A percentile compares a stretch with the other conserved stretches of the same genome.
Evolutionary conservation across 2,329 filamentous ascomycete species (phyloP).

Genomic region (Boeremia exigua): DNA sequence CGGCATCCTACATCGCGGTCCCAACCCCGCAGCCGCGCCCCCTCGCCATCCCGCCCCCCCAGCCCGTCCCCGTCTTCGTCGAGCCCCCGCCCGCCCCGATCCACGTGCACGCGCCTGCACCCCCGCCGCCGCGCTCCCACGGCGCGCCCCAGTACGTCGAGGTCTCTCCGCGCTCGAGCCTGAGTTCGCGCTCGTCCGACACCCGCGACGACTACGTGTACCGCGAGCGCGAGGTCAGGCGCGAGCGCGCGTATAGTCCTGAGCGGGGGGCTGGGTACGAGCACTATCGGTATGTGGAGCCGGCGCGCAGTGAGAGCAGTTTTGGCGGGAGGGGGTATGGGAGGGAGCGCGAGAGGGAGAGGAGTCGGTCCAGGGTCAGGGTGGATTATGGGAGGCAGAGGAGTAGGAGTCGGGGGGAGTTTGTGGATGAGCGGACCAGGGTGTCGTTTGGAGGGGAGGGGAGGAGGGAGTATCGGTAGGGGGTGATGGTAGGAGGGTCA

Average conservation of each 20-base stretch:
- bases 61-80: constrained; percentile 50
- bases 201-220: constrained; percentile 50
- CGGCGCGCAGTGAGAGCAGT: constrained; percentile 41
- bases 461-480: constrained; percentile 26
- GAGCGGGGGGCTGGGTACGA: constrained; percentile 50
- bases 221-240: constrained; percentile 52
- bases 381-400: constrained; percentile 21
- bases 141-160: constrained; percentile 52
- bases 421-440: constrained; percentile 41
- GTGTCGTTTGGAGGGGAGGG: constrained; percentile 36
- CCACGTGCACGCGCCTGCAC: constrained; percentile 22
- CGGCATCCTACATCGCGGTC: constrained; percentile 39
- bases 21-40: constrained; percentile 35
- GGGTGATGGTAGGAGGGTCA: too few species aligned
- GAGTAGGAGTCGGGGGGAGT: constrained; percentile 22
- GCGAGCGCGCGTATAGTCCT: constrained; percentile 48
- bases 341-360: constrained; percentile 19
- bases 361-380: constrained; percentile 39
- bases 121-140: constrained; percentile 17
- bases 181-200: constrained; percentile 37
- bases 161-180: constrained; percentile 49
- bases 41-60: constrained; percentile 48
- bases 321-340: constrained; percentile 32
- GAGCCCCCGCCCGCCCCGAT: constrained; percentile 40
- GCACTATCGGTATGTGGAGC: constrained; percentile 56